Evolutionary conservation across 2,329 filamentous ascomycete species (phyloP).

Genomic region (Epichloe baconii): DNA sequence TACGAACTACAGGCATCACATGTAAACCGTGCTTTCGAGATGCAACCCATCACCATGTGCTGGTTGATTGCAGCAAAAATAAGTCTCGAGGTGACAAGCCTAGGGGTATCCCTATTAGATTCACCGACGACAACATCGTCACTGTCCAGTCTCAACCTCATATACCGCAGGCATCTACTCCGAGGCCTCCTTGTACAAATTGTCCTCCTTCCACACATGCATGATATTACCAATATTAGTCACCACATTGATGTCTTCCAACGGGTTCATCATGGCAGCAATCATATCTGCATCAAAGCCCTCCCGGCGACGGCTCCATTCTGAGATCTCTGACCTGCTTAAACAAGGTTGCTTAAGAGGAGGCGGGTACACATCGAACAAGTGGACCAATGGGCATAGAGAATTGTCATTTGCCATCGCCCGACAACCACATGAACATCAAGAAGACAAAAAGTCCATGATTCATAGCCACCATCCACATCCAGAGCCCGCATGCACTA

Average conservation of each 20-base stretch:
- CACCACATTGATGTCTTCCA: conserved; percentile 27
- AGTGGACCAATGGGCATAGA: too few relatives aligned
- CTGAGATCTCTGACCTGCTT: neutral
- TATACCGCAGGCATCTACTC: neutral
- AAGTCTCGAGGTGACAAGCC: too few relatives aligned
- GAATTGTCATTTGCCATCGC: too few relatives aligned
- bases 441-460: neutral
- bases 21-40: too few relatives aligned
- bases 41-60: too few relatives aligned
- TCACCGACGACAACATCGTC: too few relatives aligned
- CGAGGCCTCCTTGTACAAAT: conserved; percentile 21
- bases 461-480: neutral
- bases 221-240: conserved; percentile 24
- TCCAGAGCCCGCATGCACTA: neutral
- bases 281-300: conserved; percentile 35
- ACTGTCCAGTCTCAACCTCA: neutral
- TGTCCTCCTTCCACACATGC: conserved; percentile 29
- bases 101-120: too few relatives aligned
- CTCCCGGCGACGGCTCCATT: conserved; percentile 3
- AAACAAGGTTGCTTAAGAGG: neutral
- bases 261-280: conserved; percentile 27
- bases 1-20: too few relatives aligned
- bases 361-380: neutral
- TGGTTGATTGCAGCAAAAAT: too few relatives aligned
- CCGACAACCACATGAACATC: too few relatives aligned